Conservation (phyloP, 2,329 filamentous ascomycete species). For the Ambrosiella cleistominuta region DNA sequence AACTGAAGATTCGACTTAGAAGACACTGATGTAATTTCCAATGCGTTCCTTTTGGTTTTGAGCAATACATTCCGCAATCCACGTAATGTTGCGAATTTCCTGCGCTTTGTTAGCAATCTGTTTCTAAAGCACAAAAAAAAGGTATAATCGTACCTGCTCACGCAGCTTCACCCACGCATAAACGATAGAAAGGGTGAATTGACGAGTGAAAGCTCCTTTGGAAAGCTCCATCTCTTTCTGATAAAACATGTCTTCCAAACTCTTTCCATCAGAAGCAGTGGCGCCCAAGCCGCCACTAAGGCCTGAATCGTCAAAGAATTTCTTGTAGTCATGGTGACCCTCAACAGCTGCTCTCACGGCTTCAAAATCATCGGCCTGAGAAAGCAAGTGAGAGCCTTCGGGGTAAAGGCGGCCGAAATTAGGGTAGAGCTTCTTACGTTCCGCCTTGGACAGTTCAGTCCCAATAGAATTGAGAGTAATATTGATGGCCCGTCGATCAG, state of each 20-base stretch:
- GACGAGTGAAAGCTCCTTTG: slow-evolving; percentile 84
- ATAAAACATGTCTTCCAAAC: slow-evolving; percentile 94
- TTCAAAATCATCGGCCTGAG: slow-evolving; percentile 84
- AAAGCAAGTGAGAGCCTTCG: slow-evolving; percentile 88
- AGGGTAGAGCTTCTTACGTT: slow-evolving; percentile 92
- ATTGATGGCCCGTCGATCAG: slow-evolving; percentile 91
- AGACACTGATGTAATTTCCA: slow-evolving; percentile 96
- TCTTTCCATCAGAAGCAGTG: slow-evolving; percentile 67
- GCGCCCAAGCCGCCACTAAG: slow-evolving; percentile 53
- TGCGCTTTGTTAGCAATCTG: slow-evolving; percentile 26
- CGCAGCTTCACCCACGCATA: slow-evolving; percentile 96
- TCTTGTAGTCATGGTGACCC: slow-evolving; percentile 82
- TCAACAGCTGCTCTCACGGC: slow-evolving; percentile 87
- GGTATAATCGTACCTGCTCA: slow-evolving; percentile 57
- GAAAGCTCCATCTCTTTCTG: slow-evolving; percentile 99
- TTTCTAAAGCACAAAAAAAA: not conserved
- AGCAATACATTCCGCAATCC: slow-evolving; percentile 98
- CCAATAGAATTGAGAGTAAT: slow-evolving; percentile 98
- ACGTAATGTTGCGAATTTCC: slow-evolving; percentile 99
- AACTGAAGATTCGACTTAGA: slow-evolving; percentile 32
- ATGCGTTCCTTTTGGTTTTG: slow-evolving; percentile 99
- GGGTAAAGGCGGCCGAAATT: slow-evolving; percentile 81
- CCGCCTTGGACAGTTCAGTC: slow-evolving; percentile 82
- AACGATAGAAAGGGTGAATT: slow-evolving; percentile 88
- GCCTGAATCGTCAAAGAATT: slow-evolving; percentile 83